Evolutionary conservation across 768 basidiomycete genomes (phyloP).

Genomic region (Dioszegia crocea): DNA sequence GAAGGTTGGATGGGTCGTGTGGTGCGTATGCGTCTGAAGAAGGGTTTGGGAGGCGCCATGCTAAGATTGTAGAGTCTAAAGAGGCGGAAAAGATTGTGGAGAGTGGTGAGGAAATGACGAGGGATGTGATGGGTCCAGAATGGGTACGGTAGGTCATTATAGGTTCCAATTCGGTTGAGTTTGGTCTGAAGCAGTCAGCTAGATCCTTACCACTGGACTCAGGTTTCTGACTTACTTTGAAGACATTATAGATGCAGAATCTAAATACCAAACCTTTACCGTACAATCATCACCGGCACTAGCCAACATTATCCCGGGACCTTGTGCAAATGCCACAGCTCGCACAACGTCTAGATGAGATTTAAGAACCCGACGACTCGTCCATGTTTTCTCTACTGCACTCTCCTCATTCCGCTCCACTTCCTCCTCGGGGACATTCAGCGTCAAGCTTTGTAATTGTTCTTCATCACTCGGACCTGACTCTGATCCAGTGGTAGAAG

Average conservation of each 20-base stretch:
- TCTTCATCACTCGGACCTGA: constrained; percentile 39
- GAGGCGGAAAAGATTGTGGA: constrained; percentile 84
- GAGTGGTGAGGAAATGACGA: constrained; percentile 59
- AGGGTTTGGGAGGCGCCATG: constrained; percentile 76
- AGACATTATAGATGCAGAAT: constrained; percentile 68
- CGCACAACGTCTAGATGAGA: constrained; percentile 95
- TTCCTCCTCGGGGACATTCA: constrained; percentile 66
- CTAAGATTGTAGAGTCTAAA: constrained; percentile 83
- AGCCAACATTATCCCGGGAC: constrained; percentile 80
- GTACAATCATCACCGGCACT: constrained; percentile 93
- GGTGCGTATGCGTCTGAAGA: constrained; percentile 86
- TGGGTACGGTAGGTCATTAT: constrained; percentile 90
- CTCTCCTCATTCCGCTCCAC: constrained; percentile 53
- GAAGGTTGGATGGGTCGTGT: constrained; percentile 71
- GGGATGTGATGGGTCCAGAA: constrained; percentile 79
- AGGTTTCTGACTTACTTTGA: constrained; percentile 60
- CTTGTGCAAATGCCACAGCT: constrained; percentile 69
- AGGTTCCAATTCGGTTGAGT: constrained; percentile 70
- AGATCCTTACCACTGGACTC: neutral
- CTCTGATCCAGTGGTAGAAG: neutral
- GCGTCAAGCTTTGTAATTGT: constrained; percentile 50
- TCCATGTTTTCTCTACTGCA: constrained; percentile 66
- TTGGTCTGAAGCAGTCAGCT: constrained; percentile 11
- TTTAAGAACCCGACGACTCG: constrained; percentile 76
- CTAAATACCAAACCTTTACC: constrained; percentile 92